Evolutionary conservation across 192 early-diverging fungal species (phyloP).

Genomic region (Coemansia sp.): DNA sequence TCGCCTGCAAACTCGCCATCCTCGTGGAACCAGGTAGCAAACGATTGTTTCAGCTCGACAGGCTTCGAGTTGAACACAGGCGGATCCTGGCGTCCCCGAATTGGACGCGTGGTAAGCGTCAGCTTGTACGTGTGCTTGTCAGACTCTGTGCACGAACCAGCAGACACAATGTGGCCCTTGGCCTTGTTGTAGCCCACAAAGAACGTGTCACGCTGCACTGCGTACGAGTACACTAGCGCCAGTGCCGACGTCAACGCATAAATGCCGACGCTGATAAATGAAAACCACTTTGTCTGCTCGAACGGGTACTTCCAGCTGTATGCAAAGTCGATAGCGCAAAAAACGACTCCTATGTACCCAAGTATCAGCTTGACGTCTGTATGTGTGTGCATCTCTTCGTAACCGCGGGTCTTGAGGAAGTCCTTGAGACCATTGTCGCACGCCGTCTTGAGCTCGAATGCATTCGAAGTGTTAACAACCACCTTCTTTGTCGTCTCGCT

Average conservation of each 20-base stretch:
- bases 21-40: constrained; percentile 65
- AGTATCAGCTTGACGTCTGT: constrained; percentile 78
- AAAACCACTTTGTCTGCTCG: constrained; percentile 59
- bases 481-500: constrained; percentile 11
- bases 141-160: constrained; percentile 50
- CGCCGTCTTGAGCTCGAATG: constrained; percentile 58
- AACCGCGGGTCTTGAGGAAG: constrained; percentile 49
- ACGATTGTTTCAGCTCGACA: constrained; percentile 52
- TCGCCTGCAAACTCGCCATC: constrained; percentile 60
- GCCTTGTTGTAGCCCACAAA: constrained; percentile 63
- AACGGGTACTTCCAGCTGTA: constrained; percentile 70
- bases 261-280: constrained; percentile 57
- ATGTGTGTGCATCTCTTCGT: constrained; percentile 74
- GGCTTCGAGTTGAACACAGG: constrained; percentile 48
- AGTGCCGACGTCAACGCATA: constrained; percentile 51
- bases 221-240: constrained; percentile 56
- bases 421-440: constrained; percentile 63
- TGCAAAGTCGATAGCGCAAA: constrained; percentile 69
- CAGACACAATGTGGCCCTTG: constrained; percentile 56
- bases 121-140: constrained; percentile 58
- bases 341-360: constrained; percentile 71
- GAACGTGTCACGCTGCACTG: constrained; percentile 64
- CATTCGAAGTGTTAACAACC: constrained; percentile 51
- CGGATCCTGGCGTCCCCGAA: constrained; percentile 53
- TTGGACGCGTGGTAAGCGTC: constrained; percentile 51